Evolutionary conservation across 2,329 filamentous ascomycete species (phyloP).

Genomic region (Pyrenochaeta sp.): DNA sequence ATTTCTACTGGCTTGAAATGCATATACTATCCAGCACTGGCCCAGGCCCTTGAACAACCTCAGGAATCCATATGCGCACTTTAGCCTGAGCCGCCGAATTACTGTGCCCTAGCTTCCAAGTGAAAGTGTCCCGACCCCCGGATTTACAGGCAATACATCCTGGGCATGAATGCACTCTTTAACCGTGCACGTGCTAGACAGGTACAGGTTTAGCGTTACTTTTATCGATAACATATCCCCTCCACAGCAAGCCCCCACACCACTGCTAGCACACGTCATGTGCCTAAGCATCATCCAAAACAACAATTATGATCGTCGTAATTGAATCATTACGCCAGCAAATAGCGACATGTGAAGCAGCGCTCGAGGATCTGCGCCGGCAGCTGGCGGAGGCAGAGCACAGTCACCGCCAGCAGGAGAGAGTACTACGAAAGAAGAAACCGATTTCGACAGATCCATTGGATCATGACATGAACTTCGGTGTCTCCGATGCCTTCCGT

Average conservation of each 20-base stretch:
- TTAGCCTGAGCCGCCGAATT: too few relatives aligned
- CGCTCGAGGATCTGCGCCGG: conserved; percentile 50
- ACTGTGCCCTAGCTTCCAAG: too few relatives aligned
- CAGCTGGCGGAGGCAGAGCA: conserved; percentile 55
- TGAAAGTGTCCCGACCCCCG: too few relatives aligned
- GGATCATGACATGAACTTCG: conserved; percentile 50
- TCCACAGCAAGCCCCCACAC: background rate
- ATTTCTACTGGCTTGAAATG: background rate
- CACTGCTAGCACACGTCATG: conserved; percentile 6
- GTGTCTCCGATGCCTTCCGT: conserved; percentile 53
- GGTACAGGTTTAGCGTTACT: background rate
- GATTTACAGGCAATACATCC: too few relatives aligned
- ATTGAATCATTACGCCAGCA: conserved; percentile 53
- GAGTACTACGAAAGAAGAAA: conserved; percentile 29
- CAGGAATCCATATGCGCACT: background rate
- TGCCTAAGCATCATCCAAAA: conserved; percentile 1
- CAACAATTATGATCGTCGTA: conserved; percentile 23
- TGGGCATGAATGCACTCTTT: background rate
- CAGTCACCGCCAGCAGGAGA: conserved; percentile 35
- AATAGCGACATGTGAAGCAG: conserved; percentile 53
- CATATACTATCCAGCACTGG: too few relatives aligned
- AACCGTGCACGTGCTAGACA: background rate
- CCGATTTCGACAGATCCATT: conserved; percentile 33
- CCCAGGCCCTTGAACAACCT: background rate
- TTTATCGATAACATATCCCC: background rate